Percentiles rank a stretch among this genome's conserved stretches.
phyloP scores from a whole-genome alignment of 2,329 filamentous ascomycete genomes.

The Cladosporium oxysporum region DNA sequence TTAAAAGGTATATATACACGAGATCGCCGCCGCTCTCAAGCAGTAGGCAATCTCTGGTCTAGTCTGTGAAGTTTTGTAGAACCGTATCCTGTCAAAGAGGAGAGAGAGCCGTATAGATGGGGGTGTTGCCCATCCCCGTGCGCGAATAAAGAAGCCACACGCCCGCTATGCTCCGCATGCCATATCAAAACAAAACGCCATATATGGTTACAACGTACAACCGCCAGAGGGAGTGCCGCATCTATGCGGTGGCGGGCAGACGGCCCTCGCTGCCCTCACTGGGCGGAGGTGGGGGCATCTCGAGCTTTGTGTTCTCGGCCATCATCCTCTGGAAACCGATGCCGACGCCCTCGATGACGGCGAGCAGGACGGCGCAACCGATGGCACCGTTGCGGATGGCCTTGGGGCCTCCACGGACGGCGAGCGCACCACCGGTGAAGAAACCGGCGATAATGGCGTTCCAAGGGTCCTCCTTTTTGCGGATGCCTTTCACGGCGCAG shows the following conservation, averaged over 20 bases:
- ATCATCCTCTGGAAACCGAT: slow-evolving; percentile 96
- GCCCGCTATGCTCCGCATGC: slow-evolving; percentile 20
- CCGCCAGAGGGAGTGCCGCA: neutral
- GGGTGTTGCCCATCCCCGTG: slow-evolving; percentile 17
- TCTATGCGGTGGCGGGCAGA: slow-evolving; percentile 22
- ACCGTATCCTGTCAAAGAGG: slow-evolving; percentile 18
- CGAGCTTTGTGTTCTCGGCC: slow-evolving; percentile 82
- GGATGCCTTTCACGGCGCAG: slow-evolving; percentile 86
- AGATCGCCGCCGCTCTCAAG: slow-evolving; percentile 4
- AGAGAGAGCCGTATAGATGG: slow-evolving; percentile 9
- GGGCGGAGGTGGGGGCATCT: slow-evolving; percentile 55
- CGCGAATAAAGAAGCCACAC: slow-evolving; percentile 13
- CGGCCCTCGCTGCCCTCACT: slow-evolving; percentile 35
- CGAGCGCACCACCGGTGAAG: slow-evolving; percentile 90
- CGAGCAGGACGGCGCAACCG: slow-evolving; percentile 89
- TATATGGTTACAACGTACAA: slow-evolving; percentile 8
- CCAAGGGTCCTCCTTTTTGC: slow-evolving; percentile 95
- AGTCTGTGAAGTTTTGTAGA: slow-evolving; percentile 15
- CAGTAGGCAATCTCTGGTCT: slow-evolving; percentile 13
- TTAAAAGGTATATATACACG: slow-evolving; percentile 20
- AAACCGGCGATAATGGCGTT: slow-evolving; percentile 98
- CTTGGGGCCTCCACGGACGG: slow-evolving; percentile 87
- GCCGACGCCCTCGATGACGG: slow-evolving; percentile 95
- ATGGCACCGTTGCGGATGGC: slow-evolving; percentile 94
- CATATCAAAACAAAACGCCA: slow-evolving; percentile 21